These are phyloP conservation scores for Ceratocystis cacaofunesta DNA, from an alignment of 2,329 filamentous ascomycete genomes.

Conservation along the genomic window DNA sequence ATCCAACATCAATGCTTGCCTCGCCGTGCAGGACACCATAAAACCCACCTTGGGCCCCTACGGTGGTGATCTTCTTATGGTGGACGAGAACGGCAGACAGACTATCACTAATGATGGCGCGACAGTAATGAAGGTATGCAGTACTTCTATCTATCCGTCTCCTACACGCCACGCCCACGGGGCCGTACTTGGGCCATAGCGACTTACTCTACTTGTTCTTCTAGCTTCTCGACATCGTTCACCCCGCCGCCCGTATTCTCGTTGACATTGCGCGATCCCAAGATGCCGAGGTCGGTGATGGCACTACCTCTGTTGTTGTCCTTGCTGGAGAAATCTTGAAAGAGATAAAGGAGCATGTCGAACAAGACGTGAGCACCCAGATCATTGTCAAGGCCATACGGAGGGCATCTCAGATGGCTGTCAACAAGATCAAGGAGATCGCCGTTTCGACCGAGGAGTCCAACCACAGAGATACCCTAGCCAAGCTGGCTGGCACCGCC, in stretches of 20 bases:
- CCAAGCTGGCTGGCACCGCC: constrained; percentile 81
- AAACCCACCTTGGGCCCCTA: constrained; percentile 93
- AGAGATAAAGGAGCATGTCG: constrained; percentile 89
- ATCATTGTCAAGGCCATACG: constrained; percentile 93
- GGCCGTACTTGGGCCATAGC: neutral
- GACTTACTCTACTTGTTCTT: constrained; percentile 12
- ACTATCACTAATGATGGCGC: constrained; percentile 99
- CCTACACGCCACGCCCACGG: too few species aligned
- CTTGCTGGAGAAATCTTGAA: constrained; percentile 95
- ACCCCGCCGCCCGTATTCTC: constrained; percentile 91
- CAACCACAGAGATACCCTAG: constrained; percentile 73
- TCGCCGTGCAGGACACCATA: constrained; percentile 89
- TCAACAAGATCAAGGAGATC: constrained; percentile 99
- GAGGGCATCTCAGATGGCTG: constrained; percentile 74
- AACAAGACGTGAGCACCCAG: constrained; percentile 93
- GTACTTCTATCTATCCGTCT: neutral
- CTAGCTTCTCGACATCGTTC: constrained; percentile 91
- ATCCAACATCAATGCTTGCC: constrained; percentile 96
- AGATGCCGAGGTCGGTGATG: constrained; percentile 97
- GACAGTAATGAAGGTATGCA: constrained; percentile 86
- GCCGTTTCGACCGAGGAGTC: constrained; percentile 69
- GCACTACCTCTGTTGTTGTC: constrained; percentile 93
- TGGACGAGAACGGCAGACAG: constrained; percentile 87
- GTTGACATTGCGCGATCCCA: constrained; percentile 97
- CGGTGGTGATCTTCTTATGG: constrained; percentile 88